phyloP scores from a whole-genome alignment of 257 asterid genomes.

The Ilex aquifolium region DNA sequence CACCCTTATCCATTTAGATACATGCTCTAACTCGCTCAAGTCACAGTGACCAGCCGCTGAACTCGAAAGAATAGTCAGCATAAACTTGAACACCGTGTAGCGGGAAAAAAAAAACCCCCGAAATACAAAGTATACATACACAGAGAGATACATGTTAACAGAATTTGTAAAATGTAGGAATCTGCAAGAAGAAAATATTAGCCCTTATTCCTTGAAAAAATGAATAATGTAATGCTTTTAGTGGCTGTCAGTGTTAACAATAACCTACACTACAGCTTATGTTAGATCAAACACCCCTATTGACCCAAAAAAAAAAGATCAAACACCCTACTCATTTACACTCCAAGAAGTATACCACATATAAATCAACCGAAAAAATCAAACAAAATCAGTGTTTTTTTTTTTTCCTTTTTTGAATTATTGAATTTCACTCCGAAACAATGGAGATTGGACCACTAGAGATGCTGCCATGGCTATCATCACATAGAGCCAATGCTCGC shows the following conservation, averaged over 20 bases:
- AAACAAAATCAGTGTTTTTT: background rate
- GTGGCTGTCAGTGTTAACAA: conserved; percentile 19
- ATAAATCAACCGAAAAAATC: conserved; percentile 4
- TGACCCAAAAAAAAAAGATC: too few species aligned
- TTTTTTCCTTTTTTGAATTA: background rate
- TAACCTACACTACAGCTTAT: conserved; percentile 20
- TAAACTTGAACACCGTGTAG: too few species aligned
- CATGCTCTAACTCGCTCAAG: too few species aligned
- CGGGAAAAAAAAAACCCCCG: too few species aligned
- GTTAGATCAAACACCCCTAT: conserved; percentile 14
- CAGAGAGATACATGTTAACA: too few species aligned
- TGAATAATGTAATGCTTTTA: background rate
- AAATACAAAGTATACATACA: too few species aligned
- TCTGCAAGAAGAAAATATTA: background rate
- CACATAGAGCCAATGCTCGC: conserved; percentile 63
- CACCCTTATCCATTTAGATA: too few species aligned
- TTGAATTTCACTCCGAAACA: conserved; percentile 49
- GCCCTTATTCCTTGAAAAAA: conserved; percentile 3
- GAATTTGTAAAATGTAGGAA: too few species aligned
- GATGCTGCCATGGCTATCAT: conserved; percentile 68
- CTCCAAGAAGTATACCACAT: conserved; percentile 14
- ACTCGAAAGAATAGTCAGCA: too few species aligned
- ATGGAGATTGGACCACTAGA: conserved; percentile 63
- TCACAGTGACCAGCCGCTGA: too few species aligned
- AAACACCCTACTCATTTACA: conserved; percentile 7